phyloP scores from a whole-genome alignment of 352 stramenopile genomes.

The Hyaloperonospora brassicae region DNA sequence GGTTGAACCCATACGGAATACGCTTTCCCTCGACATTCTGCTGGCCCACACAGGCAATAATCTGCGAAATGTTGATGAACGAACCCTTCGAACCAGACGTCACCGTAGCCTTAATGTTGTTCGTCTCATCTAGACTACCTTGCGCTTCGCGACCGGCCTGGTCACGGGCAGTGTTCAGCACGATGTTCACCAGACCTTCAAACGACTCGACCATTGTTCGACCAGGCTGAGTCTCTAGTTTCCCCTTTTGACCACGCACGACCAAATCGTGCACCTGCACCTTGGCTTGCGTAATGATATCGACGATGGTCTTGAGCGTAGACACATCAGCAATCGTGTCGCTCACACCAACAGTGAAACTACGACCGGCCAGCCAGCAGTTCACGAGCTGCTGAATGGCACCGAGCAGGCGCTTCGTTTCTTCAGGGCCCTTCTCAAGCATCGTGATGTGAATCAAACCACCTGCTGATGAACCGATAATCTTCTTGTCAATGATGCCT shows the following conservation, averaged over 20 bases:
- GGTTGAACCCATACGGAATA: constrained; percentile 94
- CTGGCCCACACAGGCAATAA: constrained; percentile 98
- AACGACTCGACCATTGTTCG: constrained; percentile 99
- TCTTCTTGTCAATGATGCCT: constrained; percentile 99
- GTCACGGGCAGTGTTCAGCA: constrained; percentile 86
- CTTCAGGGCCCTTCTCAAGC: constrained; percentile 88
- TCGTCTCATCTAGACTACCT: constrained; percentile 90
- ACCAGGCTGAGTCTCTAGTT: constrained; percentile 96
- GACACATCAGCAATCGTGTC: constrained; percentile 97
- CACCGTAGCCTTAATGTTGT: constrained; percentile 99
- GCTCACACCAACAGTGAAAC: constrained; percentile 97
- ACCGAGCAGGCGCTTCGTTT: constrained; percentile 84
- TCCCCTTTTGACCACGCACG: constrained; percentile 94
- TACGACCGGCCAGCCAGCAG: constrained; percentile 96
- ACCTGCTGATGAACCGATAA: constrained; percentile 94
- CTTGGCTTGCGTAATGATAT: constrained; percentile 98
- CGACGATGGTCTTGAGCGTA: constrained; percentile 97
- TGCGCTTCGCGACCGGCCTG: constrained; percentile 77
- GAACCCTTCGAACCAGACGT: constrained; percentile 98
- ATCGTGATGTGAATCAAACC: constrained; percentile 97
- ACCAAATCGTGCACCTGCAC: constrained; percentile 91
- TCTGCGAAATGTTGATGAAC: constrained; percentile 99
- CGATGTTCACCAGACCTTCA: constrained; percentile 97
- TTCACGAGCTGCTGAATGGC: constrained; percentile 97
- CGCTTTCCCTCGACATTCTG: constrained; percentile 98